A percentile compares a stretch with the other conserved stretches of the same genome.
Evolutionary conservation across 306 rosid species (phyloP).

Genomic region (Crotalaria pallida): DNA sequence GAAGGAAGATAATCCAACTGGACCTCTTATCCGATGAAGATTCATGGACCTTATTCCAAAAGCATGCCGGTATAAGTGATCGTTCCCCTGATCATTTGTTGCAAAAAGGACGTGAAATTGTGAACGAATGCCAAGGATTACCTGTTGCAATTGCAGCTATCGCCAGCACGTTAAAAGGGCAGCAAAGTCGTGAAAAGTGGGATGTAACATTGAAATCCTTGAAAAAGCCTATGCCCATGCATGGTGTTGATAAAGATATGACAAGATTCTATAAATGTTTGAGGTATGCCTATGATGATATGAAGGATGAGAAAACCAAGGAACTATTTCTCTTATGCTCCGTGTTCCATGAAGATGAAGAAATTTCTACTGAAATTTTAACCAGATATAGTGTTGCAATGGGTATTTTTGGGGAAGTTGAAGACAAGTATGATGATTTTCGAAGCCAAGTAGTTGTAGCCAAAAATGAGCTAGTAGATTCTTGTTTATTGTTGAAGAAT

Average conservation of each 20-base stretch:
- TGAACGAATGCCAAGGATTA: conserved; percentile 17
- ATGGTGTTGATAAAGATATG: neutral
- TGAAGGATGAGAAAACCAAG: neutral
- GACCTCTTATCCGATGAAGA: neutral
- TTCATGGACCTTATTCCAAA: neutral
- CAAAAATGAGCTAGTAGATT: neutral
- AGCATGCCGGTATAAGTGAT: neutral
- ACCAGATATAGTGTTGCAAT: neutral
- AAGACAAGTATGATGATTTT: neutral
- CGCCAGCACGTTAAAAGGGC: neutral
- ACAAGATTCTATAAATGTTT: neutral
- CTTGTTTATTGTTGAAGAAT: neutral
- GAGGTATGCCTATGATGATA: neutral
- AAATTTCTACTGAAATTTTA: neutral
- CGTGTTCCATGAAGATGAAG: conserved; percentile 26
- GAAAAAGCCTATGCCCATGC: neutral
- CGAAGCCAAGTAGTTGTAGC: neutral
- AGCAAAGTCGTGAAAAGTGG: neutral
- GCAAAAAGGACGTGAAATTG: neutral
- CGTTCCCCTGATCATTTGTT: neutral
- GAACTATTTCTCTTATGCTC: conserved; percentile 1
- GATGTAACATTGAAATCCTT: neutral
- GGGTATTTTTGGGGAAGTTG: neutral
- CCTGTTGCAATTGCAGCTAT: neutral
- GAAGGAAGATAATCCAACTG: neutral